Base-by-base conservation (phyloP, 352 stramenopile species). In the Globisporangium emineosum region DNA sequence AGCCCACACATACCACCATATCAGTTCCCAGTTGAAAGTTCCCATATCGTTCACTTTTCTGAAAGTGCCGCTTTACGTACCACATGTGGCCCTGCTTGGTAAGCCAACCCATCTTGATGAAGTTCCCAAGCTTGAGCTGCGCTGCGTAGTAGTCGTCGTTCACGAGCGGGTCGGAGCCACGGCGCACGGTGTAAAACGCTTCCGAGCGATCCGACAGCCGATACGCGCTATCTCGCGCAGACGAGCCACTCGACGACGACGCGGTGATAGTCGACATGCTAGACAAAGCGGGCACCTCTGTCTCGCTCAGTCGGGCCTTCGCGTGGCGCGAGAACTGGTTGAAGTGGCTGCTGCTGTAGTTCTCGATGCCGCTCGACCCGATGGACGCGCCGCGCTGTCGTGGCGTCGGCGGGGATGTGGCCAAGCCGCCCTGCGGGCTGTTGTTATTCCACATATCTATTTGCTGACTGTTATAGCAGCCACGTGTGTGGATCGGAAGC, bases 61-160 rank as follows among this genome's bases (percentile, higher is more conserved):
- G 4, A 47, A 23, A 47, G 6, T 17, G 23, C n/a, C 8, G 45
- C 9, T 10, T 52, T 3, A 66, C 68, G 29, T 65, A 86, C 85
- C 86, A 92, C 62, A 91, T 75, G 72, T 94, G 86, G 0, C 86
- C 86, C 40, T 94, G 83, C 68, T 94, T 94, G 8, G 73, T 92
- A 60, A 94, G 82, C 86, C 86, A 94, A 4, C 83, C 86, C 78
- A 90, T 91, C 61, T 84, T 84, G 47, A 94, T 81, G 32, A 86
- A 94, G 37, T 91, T 88, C 45, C 84, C 84, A 19, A 77, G 71
- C 56, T 89, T 79, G 40, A 83, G 45, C 69, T 90, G 78, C 25
- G 76, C 69, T 13, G 80, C 75, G 62, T 91, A 93, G 61, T 88
- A 88, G 1, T 77, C 70, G 57, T 90, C 79, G 60, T 93, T 89